Percentiles rank a stretch among this genome's conserved stretches.
Conservation (phyloP, 768 basidiomycete genomes). For the Mycena galopus region DNA sequence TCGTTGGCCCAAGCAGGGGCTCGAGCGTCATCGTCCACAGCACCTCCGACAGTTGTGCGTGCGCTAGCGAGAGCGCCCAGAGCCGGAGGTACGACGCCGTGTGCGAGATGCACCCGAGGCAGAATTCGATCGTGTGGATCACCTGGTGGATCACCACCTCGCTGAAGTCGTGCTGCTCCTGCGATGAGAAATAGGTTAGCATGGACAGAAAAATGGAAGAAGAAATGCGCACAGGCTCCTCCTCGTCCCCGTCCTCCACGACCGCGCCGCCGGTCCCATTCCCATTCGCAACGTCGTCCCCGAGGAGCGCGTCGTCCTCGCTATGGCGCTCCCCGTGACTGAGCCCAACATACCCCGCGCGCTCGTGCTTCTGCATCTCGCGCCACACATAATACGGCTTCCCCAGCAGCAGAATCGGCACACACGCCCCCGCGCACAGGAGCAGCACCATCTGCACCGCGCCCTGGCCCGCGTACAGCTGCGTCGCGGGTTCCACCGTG, state of each 20-base stretch:
- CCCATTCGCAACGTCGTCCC: slow-evolving; percentile 72
- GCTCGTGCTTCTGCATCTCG: slow-evolving; percentile 87
- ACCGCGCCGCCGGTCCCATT: slow-evolving; percentile 58
- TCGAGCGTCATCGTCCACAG: slow-evolving; percentile 91
- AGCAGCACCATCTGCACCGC: slow-evolving; percentile 85
- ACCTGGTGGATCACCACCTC: slow-evolving; percentile 97
- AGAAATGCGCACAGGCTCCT: slow-evolving; percentile 76
- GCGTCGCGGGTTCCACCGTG: slow-evolving; percentile 71
- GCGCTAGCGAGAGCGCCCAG: slow-evolving; percentile 98
- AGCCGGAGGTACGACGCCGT: slow-evolving; percentile 94
- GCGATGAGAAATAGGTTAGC: slow-evolving; percentile 25
- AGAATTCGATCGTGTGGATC: slow-evolving; percentile 99
- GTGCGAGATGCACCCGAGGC: slow-evolving; percentile 98
- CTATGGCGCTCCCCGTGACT: slow-evolving; percentile 68
- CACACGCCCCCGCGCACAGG: slow-evolving; percentile 84
- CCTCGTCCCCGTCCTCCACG: slow-evolving; percentile 76
- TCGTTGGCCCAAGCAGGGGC: slow-evolving; percentile 68
- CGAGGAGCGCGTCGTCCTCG: slow-evolving; percentile 75
- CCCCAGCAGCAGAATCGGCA: slow-evolving; percentile 93
- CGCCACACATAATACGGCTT: slow-evolving; percentile 95
- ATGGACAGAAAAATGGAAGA: slow-evolving; percentile 36
- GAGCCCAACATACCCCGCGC: slow-evolving; percentile 86
- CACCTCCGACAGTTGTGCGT: slow-evolving; percentile 96
- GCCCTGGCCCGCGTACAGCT: slow-evolving; percentile 91
- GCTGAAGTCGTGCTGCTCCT: slow-evolving; percentile 92